Evolutionary conservation across 805 yeast species (phyloP), one percentile per base, ranked within the genome.

Genomic region (Sugiyamaella marilandica): DNA sequence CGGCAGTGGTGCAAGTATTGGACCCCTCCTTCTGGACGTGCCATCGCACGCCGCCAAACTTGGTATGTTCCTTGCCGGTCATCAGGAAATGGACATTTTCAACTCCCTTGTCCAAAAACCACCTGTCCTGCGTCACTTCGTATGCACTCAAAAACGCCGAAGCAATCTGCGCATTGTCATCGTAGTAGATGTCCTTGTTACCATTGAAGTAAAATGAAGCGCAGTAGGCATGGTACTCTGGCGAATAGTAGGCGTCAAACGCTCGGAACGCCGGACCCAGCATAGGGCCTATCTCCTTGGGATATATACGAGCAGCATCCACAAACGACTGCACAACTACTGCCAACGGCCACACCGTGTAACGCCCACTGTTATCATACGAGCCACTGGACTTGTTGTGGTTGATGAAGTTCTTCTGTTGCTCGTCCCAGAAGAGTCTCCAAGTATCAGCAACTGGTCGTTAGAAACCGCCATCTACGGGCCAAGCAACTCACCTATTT

Each of bases 81-180:
- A 82, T 79, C 56, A 84, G 65, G 59, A 83, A 83, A 41, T 80
- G 65, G 52, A 78, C 82, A 59, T 82, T 70, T 57, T 81, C 85
- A 47, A 80, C 71, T 7, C 82, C 85, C 58, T 73, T 71, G 58
- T 77, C 81, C 55, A 84, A 69, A 62, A 73, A 81, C 45, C 70
- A 69, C 58, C 69, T 69, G 56, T 83, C 78, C 1, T 77, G 78
- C 0, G 88, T 82, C 21, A 81, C 87, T 61, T 83, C 89, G 62
- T 80, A 84, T 1, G 87, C 86, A 2, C 82, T 76, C 53, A 85
- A 69, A 59, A 82, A 71, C 2, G 83, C 84, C 59, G 82, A 73
- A 13, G 85, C 84, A 11, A 84, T 80, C 64, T 84, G 91, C 2
- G 90, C 91, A 63, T 84, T 85, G 62, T 84, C 91, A 62, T 84